Base-by-base conservation (phyloP, 371 early-diverging fungal species). In the Mucor irregularis region DNA sequence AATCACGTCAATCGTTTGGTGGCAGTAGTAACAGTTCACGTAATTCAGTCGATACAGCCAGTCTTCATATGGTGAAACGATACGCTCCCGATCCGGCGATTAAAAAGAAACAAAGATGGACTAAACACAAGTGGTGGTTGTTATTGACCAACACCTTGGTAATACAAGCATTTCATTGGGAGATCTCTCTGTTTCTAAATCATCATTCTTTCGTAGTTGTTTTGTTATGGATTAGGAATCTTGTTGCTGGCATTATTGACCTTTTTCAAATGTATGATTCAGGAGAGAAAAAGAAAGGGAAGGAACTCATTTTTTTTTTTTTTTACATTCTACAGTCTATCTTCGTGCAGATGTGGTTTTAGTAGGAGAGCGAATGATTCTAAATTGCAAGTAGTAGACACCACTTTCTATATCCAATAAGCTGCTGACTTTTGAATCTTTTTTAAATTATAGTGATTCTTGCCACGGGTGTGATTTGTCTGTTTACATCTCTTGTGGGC, bases 111-210 rank as follows among this genome's bases (percentile, higher is more conserved):
- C 67, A 68, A 37, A 62, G 74, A n/a, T 84, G 85, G 85, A 77
- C 83, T 2, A 39, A 58, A 24, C 80, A 78, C 31, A 84, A 84
- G 44, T 70, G 76, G 67, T 68, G 74, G 64, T 55, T 84, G 7
- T 59, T 82, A 3, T 38, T 81, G 9, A 56, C 80, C 10, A 84
- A 84, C 39, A 80, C 80, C 6, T 22, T 82, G 48, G 82, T 82
- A 78, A 55, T 58, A n/a, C 2, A 21, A 14, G 24, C 7, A 9
- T 26, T 13, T 14, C 26, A 38, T 21, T 24, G 4, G n/a, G 13
- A 21, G 22, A 24, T 1, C 13, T 0, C 16, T 37, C 21, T 35
- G 16, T 29, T 19, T 35, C n/a, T 30, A 57, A 50, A 16, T 16
- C 25, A 45, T 33, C 19, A 44, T 47, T 37, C 43, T 26, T 45